Conservation (phyloP, 1,284 basidiomycete species). For the Melampsora abietis-canadensis region DNA sequence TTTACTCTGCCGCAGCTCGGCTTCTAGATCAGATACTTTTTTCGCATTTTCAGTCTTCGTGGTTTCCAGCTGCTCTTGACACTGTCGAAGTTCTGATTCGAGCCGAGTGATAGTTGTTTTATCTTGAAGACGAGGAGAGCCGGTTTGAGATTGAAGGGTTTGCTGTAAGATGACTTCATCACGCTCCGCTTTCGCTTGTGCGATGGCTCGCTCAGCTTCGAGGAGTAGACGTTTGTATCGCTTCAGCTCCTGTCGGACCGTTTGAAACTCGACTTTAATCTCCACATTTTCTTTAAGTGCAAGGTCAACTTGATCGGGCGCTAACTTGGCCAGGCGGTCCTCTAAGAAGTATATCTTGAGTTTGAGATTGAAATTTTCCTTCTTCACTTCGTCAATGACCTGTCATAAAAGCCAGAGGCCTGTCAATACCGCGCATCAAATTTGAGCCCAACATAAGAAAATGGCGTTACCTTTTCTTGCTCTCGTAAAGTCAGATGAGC, state of each 20-base stretch:
- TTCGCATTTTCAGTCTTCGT: conserved; percentile 48
- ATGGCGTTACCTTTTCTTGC: conserved; percentile 74
- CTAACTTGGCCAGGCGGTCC: conserved; percentile 74
- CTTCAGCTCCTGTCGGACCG: conserved; percentile 86
- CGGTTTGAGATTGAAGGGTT: conserved; percentile 1
- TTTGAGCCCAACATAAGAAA: neutral
- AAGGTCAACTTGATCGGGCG: conserved; percentile 84
- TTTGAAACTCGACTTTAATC: conserved; percentile 86
- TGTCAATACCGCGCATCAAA: neutral
- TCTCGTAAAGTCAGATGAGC: conserved; percentile 73
- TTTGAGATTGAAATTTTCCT: conserved; percentile 91
- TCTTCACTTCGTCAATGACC: conserved; percentile 90
- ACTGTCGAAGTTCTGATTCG: conserved; percentile 53
- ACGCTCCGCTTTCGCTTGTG: conserved; percentile 62
- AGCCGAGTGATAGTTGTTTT: conserved; percentile 9
- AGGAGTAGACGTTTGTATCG: conserved; percentile 81
- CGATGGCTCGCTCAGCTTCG: conserved; percentile 75
- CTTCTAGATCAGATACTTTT: conserved; percentile 14
- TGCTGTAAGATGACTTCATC: conserved; percentile 52
- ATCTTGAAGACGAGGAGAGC: conserved; percentile 3
- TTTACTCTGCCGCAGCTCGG: conserved; percentile 18
- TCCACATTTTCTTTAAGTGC: conserved; percentile 89
- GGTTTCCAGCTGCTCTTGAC: conserved; percentile 44
- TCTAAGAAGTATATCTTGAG: conserved; percentile 89
- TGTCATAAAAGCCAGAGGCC: conserved; percentile 52